Percentiles rank a stretch among this genome's conserved stretches.
Evolutionary conservation across 768 basidiomycete species (phyloP).

Genomic region (Hydnum rufescens): DNA sequence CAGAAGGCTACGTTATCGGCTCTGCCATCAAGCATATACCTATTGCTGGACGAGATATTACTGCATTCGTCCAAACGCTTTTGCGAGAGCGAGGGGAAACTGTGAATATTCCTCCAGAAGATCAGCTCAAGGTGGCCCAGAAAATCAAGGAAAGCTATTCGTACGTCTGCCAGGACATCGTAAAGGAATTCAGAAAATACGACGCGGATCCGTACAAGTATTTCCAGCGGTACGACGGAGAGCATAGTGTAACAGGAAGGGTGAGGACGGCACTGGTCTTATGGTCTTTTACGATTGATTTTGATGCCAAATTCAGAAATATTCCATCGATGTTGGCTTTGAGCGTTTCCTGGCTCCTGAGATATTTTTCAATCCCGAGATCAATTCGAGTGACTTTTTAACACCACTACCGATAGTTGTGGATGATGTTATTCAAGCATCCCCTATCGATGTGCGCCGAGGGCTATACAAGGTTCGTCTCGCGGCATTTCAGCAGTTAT

Average conservation of each 20-base stretch:
- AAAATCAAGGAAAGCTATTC: conserved; percentile 97
- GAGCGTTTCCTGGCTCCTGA: conserved; percentile 98
- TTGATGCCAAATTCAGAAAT: conserved; percentile 40
- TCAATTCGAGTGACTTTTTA: conserved; percentile 91
- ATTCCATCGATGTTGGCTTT: conserved; percentile 85
- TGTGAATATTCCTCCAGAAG: conserved; percentile 79
- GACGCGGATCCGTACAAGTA: conserved; percentile 89
- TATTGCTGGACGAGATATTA: conserved; percentile 93
- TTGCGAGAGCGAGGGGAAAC: conserved; percentile 92
- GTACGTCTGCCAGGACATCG: conserved; percentile 97
- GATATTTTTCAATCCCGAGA: conserved; percentile 99
- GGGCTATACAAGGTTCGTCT: conserved; percentile 73
- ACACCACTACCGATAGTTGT: conserved; percentile 93
- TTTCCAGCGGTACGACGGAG: conserved; percentile 85
- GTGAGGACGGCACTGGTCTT: conserved; percentile 25
- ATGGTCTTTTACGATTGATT: conserved; percentile 4
- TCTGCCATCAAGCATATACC: conserved; percentile 98
- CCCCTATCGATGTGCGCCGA: conserved; percentile 91
- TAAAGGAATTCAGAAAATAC: conserved; percentile 96
- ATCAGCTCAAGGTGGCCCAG: conserved; percentile 76
- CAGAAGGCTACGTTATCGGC: conserved; percentile 97
- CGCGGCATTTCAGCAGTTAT: not conserved
- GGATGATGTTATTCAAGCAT: conserved; percentile 85
- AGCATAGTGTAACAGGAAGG: conserved; percentile 80
- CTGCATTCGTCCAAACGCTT: conserved; percentile 87